phyloP scores from a whole-genome alignment of 139 green algal species.

The Ettlia oleoabundans region DNA sequence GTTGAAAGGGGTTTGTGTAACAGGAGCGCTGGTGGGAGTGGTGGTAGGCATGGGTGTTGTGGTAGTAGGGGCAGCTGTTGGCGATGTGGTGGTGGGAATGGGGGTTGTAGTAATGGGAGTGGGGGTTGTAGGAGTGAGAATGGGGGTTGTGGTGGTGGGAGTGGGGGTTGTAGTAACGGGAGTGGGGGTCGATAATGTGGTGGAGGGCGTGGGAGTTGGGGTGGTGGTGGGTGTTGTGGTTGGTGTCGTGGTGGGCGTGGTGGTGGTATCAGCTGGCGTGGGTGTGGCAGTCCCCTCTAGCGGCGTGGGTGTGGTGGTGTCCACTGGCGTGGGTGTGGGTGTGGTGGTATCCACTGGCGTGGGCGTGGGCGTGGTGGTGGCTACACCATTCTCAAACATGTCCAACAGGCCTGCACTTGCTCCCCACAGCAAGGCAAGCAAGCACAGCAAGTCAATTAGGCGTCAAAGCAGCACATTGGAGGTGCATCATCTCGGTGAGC shows the following conservation, averaged over 20 bases:
- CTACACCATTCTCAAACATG: not conserved
- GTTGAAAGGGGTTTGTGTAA: not conserved
- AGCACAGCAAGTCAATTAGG: no score
- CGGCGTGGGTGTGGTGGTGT: no score
- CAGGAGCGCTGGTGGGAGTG: not conserved
- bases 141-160: not conserved
- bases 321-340: not conserved
- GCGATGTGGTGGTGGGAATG: not conserved
- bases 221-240: no score
- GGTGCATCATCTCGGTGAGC: not conserved
- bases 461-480: no score
- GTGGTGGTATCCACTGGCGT: not conserved
- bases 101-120: not conserved
- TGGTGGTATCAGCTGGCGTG: no score
- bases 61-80: not conserved
- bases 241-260: no score
- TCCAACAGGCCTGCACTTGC: not conserved
- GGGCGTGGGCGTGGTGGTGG: not conserved
- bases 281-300: no score
- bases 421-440: not conserved
- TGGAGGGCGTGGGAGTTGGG: no score
- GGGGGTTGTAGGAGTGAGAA: not conserved
- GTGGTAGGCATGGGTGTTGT: not conserved
- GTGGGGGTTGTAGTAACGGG: not conserved
- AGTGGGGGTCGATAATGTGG: no score